These are phyloP conservation scores for Neurospora sublineolata DNA, from an alignment of 495 filamentous ascomycete genomes.

Conservation along the genomic window DNA sequence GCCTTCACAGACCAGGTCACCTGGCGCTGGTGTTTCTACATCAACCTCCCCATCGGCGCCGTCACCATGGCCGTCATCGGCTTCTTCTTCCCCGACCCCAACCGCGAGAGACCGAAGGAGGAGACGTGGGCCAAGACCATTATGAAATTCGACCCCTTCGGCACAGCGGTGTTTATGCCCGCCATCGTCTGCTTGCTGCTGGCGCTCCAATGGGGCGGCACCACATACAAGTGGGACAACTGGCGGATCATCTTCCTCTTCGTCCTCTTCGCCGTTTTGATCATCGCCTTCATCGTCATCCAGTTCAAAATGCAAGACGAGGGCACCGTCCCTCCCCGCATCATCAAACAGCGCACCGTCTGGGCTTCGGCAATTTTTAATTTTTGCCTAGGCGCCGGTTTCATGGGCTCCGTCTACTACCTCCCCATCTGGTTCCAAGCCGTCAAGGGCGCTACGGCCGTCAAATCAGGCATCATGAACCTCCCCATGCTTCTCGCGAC, in stretches of 20 bases:
- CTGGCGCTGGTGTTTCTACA: constrained; percentile 83
- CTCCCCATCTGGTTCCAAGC: constrained; percentile 87
- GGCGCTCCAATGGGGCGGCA: constrained; percentile 80
- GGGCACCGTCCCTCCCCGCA: constrained; percentile 60
- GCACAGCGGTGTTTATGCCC: constrained; percentile 58
- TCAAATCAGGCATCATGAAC: constrained; percentile 63
- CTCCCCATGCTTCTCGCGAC: constrained; percentile 59
- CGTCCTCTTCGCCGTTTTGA: constrained; percentile 57
- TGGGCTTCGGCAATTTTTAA: constrained; percentile 41
- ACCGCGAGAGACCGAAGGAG: constrained; percentile 18
- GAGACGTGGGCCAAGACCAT: constrained; percentile 36
- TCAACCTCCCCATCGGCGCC: constrained; percentile 63
- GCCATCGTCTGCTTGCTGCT: constrained; percentile 61
- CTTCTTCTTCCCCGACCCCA: constrained; percentile 44
- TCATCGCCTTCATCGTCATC: constrained; percentile 45
- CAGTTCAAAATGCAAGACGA: constrained; percentile 53
- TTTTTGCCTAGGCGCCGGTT: constrained; percentile 47
- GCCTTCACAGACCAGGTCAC: constrained; percentile 46
- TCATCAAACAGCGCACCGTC: constrained; percentile 61
- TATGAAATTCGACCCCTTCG: constrained; percentile 53
- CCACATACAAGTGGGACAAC: constrained; percentile 52
- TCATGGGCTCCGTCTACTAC: constrained; percentile 60
- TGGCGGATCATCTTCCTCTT: constrained; percentile 62
- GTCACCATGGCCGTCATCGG: constrained; percentile 49
- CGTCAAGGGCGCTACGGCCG: constrained; percentile 57